Evolutionary conservation across 805 yeast genomes (phyloP).

Genomic region (Tetrapisispora phaffii): DNA sequence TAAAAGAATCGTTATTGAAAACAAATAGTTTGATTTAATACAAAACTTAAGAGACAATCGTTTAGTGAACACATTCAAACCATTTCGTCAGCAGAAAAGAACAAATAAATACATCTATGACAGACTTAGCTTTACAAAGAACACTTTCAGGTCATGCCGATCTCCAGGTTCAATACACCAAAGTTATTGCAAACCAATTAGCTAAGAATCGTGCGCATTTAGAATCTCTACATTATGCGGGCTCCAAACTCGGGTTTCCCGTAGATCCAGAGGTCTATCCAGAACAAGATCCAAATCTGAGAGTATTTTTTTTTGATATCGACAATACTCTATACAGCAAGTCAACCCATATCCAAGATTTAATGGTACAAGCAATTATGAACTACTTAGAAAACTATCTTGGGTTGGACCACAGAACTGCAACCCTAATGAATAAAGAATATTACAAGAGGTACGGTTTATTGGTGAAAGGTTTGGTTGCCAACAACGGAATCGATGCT

Average conservation of each 20-base stretch:
- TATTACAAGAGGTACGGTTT: conserved; percentile 81
- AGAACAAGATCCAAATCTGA: conserved; percentile 15
- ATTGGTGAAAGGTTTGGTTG: conserved; percentile 75
- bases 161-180: conserved; percentile 4
- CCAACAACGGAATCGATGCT: conserved; percentile 61
- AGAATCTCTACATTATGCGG: conserved; percentile 23
- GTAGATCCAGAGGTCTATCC: conserved; percentile 16
- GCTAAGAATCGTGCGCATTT: conserved; percentile 22
- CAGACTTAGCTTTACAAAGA: neutral
- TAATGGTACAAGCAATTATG: conserved; percentile 79
- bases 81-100: neutral
- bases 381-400: conserved; percentile 60
- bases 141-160: conserved; percentile 3
- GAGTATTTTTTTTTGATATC: conserved; percentile 71
- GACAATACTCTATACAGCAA: conserved; percentile 82
- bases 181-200: conserved; percentile 11
- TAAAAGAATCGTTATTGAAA: too few species aligned
- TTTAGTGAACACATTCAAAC: too few species aligned
- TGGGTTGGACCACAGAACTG: conserved; percentile 54
- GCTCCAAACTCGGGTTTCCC: conserved; percentile 21
- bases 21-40: too few species aligned
- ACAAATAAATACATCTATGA: neutral
- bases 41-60: too few species aligned
- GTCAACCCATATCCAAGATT: conserved; percentile 60
- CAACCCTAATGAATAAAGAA: conserved; percentile 51